These are phyloP conservation scores for Kickxella alabastrina DNA, from an alignment of 192 early-diverging fungal species.

Conservation along the genomic window DNA sequence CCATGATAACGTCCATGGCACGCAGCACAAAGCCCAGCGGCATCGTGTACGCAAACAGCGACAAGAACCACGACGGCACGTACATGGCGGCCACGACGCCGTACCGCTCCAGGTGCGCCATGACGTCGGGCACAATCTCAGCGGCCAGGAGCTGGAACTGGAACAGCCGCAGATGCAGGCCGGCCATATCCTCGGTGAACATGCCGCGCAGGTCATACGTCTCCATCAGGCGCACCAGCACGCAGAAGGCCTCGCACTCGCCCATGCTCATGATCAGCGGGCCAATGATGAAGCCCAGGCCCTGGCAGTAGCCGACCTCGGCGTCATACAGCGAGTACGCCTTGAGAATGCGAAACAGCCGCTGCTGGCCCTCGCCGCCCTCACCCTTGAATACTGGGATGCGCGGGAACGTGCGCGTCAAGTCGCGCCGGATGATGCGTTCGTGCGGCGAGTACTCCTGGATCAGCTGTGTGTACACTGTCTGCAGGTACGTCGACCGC, in stretches of 20 bases:
- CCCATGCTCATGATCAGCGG: constrained; percentile 92
- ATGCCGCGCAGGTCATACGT: constrained; percentile 87
- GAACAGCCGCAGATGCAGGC: constrained; percentile 82
- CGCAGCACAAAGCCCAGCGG: constrained; percentile 85
- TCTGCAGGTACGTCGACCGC: constrained; percentile 73
- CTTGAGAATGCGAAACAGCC: constrained; percentile 82
- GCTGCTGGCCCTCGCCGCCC: constrained; percentile 80
- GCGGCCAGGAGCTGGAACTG: constrained; percentile 79
- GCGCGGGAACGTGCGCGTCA: constrained; percentile 88
- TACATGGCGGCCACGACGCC: constrained; percentile 84
- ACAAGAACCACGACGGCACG: constrained; percentile 96
- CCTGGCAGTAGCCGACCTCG: constrained; percentile 97
- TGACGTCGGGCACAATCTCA: constrained; percentile 71
- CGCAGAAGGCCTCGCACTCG: constrained; percentile 91
- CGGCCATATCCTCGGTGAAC: constrained; percentile 92
- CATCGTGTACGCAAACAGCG: constrained; percentile 94
- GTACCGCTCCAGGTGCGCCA: constrained; percentile 69
- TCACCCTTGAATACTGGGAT: constrained; percentile 81
- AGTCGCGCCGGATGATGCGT: constrained; percentile 86
- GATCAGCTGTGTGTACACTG: constrained; percentile 75
- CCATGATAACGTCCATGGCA: constrained; percentile 88
- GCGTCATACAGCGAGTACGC: constrained; percentile 93
- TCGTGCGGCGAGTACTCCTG: constrained; percentile 75
- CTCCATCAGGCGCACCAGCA: constrained; percentile 92
- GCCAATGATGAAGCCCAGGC: constrained; percentile 91